These are phyloP conservation scores for Fusarium bulbicola DNA, from an alignment of 2,329 filamentous ascomycete species.

Conservation along the genomic window DNA sequence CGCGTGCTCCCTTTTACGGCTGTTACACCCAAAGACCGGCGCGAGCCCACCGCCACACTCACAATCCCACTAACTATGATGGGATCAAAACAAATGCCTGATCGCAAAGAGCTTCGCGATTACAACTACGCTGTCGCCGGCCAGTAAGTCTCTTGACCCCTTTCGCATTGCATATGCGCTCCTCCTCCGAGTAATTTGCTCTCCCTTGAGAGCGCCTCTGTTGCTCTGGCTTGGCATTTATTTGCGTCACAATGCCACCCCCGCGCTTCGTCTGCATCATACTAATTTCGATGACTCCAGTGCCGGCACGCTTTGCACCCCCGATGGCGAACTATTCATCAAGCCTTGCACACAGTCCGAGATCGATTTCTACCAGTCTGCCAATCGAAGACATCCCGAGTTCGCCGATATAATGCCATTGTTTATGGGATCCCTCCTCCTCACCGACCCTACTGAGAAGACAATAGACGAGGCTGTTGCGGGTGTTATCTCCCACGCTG, in stretches of 20 bases:
- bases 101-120: slow-evolving; percentile 68
- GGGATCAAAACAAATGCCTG: slow-evolving; percentile 56
- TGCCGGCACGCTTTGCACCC: slow-evolving; percentile 88
- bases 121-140: slow-evolving; percentile 84
- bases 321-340: slow-evolving; percentile 85
- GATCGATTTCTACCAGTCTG: slow-evolving; percentile 88
- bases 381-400: slow-evolving; percentile 69
- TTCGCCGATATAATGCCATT: slow-evolving; percentile 85
- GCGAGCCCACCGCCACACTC: slow-evolving; percentile 29
- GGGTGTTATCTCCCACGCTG: slow-evolving; percentile 52
- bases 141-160: slow-evolving; percentile 69
- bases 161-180: slow-evolving; percentile 24
- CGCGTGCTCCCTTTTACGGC: neutral
- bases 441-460: slow-evolving; percentile 65
- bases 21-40: slow-evolving; percentile 21
- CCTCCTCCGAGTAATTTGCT: neutral
- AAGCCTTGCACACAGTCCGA: slow-evolving; percentile 92
- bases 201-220: neutral
- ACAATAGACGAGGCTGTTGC: slow-evolving; percentile 59
- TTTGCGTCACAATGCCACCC: slow-evolving; percentile 25
- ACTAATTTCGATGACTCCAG: slow-evolving; percentile 57
- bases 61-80: slow-evolving; percentile 30
- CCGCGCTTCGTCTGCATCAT: neutral
- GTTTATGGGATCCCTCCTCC: slow-evolving; percentile 81
- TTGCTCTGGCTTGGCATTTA: slow-evolving; percentile 3